Base-by-base conservation (phyloP, 208 protist species). In the Wallacemonas sp. region DNA sequence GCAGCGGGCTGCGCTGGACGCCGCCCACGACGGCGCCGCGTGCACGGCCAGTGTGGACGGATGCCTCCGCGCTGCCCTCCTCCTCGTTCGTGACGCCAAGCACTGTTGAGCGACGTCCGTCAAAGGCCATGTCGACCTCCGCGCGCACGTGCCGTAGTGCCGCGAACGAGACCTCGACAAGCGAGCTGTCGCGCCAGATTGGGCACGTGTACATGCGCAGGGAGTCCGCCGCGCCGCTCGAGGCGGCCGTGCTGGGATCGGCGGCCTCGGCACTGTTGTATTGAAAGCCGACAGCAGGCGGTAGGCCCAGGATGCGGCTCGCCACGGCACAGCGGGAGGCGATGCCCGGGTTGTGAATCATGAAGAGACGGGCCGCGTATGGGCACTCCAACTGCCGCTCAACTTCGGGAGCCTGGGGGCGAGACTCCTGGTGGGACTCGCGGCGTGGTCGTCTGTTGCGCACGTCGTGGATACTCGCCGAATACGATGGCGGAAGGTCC, bases 311-410 rank as follows among this genome's bases (percentile, higher is more conserved):
- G 11, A 75, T 71, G 16, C 46, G 23, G 8, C 70, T 61, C 19
- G 68, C 72, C 2, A 76, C 41, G 17, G 38, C 30, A 21, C 43
- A 67, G 14, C 67, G 38, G 1, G 63, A 46, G 32, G 67, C 48
- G 2, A 48, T 34, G 57, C 69, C 64, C 9, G 49, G 46, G 5
- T 43, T 27, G 2, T 47, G 29, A 2, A 84, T 56, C 33, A 68
- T 58, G 46, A 77, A 88, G 2, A 88, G 52, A 8, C 81, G 78
- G 26, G 78, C 71, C 30, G 81, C 78, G 24, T 72, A 81, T 1
- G 81, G 78, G 41, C 81, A 88, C 63, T 81, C 75, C 1, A 48
- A 55, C 3, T 78, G 68, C 1, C 81, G 74, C 48, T 60, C 6
- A 17, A 68, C 64, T 2, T 29, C 33, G 6, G 17, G 21, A 4